Evolutionary conservation across 2,329 filamentous ascomycete species (phyloP).

Genomic region (Coleophoma cylindrospora): DNA sequence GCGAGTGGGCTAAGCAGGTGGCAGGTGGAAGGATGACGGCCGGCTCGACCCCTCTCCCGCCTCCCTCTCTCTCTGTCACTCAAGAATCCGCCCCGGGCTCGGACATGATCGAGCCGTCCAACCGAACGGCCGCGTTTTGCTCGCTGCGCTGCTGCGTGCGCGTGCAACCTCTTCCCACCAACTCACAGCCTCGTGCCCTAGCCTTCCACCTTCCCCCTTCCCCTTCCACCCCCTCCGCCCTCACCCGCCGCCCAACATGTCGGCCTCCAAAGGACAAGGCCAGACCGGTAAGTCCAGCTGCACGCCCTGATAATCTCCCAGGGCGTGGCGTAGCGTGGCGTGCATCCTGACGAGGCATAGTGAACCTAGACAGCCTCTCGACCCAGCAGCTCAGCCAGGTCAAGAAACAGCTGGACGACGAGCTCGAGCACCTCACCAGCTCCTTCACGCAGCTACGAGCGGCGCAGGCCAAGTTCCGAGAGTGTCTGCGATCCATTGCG

Average conservation of each 20-base stretch:
- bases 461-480: slow-evolving; percentile 86
- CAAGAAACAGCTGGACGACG: slow-evolving; percentile 93
- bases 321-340: too few species aligned
- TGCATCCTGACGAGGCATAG: slow-evolving; percentile 22
- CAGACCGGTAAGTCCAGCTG: background rate
- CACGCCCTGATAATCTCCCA: background rate
- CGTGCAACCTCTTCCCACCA: too few species aligned
- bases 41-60: too few species aligned
- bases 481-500: slow-evolving; percentile 77
- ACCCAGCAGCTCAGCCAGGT: slow-evolving; percentile 82
- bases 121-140: too few species aligned
- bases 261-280: background rate
- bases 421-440: slow-evolving; percentile 87
- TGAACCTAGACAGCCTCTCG: slow-evolving; percentile 73
- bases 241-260: background rate
- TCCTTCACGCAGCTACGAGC: slow-evolving; percentile 88
- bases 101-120: too few species aligned
- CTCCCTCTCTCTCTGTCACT: too few species aligned
- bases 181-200: background rate
- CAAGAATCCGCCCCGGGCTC: too few species aligned
- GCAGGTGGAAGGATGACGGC: too few species aligned
- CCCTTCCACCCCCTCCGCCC: background rate
- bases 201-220: background rate
- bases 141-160: too few species aligned
- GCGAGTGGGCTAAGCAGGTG: too few species aligned